phyloP scores from a whole-genome alignment of 1,284 basidiomycete genomes.

The Somion occarium region DNA sequence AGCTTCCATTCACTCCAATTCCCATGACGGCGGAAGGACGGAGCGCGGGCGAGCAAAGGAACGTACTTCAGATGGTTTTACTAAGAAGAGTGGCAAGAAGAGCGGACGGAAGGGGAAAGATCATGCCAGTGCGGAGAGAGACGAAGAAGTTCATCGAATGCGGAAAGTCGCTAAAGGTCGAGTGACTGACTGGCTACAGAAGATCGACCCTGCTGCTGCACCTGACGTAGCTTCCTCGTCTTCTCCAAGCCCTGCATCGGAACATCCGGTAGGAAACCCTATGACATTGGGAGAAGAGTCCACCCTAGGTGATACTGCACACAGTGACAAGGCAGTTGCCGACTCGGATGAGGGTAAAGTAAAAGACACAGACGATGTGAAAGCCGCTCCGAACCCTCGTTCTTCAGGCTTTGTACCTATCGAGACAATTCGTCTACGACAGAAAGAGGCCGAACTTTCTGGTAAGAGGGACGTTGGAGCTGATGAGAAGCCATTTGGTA shows the following conservation, averaged over 20 bases:
- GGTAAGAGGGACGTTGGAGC: neutral
- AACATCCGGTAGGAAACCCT: neutral
- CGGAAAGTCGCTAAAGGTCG: slow-evolving; percentile 56
- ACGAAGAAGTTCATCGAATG: slow-evolving; percentile 34
- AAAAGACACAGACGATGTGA: slow-evolving; percentile 13
- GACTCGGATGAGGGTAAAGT: neutral
- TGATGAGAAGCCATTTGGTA: neutral
- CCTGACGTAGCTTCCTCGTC: slow-evolving; percentile 26
- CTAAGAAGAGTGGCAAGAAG: slow-evolving; percentile 20
- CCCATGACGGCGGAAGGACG: slow-evolving; percentile 16
- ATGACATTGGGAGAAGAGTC: neutral
- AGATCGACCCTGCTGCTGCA: slow-evolving; percentile 48
- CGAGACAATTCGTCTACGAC: slow-evolving; percentile 34
- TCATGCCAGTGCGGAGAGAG: slow-evolving; percentile 14
- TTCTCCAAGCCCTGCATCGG: neutral
- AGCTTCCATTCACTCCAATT: slow-evolving; percentile 1
- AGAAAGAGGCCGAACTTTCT: neutral
- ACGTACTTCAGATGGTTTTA: slow-evolving; percentile 19
- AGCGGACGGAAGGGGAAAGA: slow-evolving; percentile 13
- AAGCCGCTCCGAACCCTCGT: slow-evolving; percentile 54
- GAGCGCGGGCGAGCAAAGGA: slow-evolving; percentile 26
- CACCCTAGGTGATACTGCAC: neutral
- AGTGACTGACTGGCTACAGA: slow-evolving; percentile 74
- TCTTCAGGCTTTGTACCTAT: slow-evolving; percentile 72
- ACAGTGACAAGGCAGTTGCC: neutral